Conservation (phyloP, 2,329 filamentous ascomycete species). For the Ilyonectria mors-panacis region DNA sequence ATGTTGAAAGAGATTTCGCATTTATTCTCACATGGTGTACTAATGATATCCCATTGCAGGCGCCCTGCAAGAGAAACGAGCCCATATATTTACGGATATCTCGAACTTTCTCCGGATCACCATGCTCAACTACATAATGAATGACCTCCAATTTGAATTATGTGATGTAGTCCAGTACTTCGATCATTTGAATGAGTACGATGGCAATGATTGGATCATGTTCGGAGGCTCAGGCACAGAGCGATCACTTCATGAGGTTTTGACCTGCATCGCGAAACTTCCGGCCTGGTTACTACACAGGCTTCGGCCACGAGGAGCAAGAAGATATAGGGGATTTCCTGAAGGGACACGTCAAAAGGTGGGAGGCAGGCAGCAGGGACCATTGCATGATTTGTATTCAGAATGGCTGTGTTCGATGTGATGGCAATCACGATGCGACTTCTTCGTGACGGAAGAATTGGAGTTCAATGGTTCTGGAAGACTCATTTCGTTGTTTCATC, state of each 20-base stretch:
- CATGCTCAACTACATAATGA: not conserved
- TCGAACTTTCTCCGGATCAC: not conserved
- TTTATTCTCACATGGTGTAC: not conserved
- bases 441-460: not conserved
- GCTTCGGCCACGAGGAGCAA: too few relatives aligned
- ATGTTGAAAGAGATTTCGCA: too few relatives aligned
- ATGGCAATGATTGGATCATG: not conserved
- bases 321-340: too few relatives aligned
- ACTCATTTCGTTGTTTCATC: not conserved
- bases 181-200: not conserved
- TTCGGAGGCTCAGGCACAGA: not conserved
- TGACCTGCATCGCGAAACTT: not conserved
- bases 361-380: not conserved
- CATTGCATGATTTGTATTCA: slow-evolving; percentile 12
- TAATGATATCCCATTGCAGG: not conserved
- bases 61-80: not conserved
- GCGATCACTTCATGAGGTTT: not conserved
- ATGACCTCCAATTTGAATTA: not conserved
- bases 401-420: not conserved
- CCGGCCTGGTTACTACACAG: too few relatives aligned
- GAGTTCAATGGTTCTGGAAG: not conserved
- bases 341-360: too few relatives aligned
- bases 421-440: not conserved
- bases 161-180: rapidly evolving
- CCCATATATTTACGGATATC: not conserved